phyloP scores from a whole-genome alignment of 352 stramenopile genomes.

The Globisporangium paroecandrum region DNA sequence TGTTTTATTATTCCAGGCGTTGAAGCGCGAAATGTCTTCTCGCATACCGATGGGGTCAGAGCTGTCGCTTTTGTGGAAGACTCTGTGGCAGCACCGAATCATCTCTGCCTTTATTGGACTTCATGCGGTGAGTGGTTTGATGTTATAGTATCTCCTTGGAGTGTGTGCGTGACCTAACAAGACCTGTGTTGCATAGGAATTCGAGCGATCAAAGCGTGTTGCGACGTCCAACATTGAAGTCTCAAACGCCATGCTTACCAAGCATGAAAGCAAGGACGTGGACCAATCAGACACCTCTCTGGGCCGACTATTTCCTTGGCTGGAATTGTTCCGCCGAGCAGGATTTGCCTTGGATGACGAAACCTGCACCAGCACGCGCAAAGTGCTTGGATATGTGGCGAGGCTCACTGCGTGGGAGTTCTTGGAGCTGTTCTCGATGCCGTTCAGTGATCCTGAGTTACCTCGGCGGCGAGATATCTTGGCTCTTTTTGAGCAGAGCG shows the following conservation, averaged over 20 bases:
- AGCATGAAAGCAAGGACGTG: slow-evolving; percentile 9
- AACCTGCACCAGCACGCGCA: slow-evolving; percentile 31
- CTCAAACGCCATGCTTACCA: slow-evolving; percentile 13
- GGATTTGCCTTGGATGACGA: slow-evolving; percentile 56
- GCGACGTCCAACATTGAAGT: slow-evolving; percentile 20
- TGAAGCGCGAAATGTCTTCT: slow-evolving; percentile 58
- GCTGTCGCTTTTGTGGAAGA: slow-evolving; percentile 58
- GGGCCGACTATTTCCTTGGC: slow-evolving; percentile 48
- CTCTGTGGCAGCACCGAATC: slow-evolving; percentile 65
- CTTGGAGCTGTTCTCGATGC: slow-evolving; percentile 79
- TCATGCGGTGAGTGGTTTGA: slow-evolving; percentile 34
- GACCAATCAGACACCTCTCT: slow-evolving; percentile 7
- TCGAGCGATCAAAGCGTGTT: slow-evolving; percentile 20
- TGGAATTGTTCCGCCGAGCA: slow-evolving; percentile 67
- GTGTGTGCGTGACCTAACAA: not conserved
- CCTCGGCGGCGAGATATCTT: slow-evolving; percentile 59
- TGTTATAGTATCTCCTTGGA: not conserved
- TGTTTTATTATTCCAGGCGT: slow-evolving; percentile 24
- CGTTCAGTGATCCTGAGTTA: slow-evolving; percentile 60
- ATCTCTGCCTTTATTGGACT: slow-evolving; percentile 62
- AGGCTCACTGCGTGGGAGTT: slow-evolving; percentile 68
- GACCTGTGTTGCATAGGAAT: slow-evolving; percentile 17
- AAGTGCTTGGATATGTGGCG: slow-evolving; percentile 34
- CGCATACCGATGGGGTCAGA: slow-evolving; percentile 54
- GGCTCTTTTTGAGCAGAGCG: slow-evolving; percentile 52